A percentile compares a stretch with the other conserved stretches of the same genome.
These are phyloP conservation scores for Nannizziopsis arthrosporioides DNA, from an alignment of 2,329 filamentous ascomycete species.

Conservation along the genomic window DNA sequence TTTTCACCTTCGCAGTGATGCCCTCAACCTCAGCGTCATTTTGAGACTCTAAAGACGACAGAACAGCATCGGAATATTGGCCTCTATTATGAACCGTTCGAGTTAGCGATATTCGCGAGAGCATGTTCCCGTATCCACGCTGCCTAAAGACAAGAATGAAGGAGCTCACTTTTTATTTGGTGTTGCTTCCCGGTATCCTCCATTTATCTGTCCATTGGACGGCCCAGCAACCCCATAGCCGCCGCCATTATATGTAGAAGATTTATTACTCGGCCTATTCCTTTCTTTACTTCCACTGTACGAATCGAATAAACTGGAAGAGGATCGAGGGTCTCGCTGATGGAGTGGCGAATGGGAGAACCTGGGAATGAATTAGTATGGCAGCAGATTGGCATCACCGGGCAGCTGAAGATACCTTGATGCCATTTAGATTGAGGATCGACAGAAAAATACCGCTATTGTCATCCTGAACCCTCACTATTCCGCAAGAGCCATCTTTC, in stretches of 20 bases:
- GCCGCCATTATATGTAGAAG: conserved; percentile 23
- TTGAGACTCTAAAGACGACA: conserved; percentile 90
- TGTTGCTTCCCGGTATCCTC: conserved; percentile 51
- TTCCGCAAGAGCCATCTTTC: neutral
- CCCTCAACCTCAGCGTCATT: conserved; percentile 83
- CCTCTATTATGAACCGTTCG: conserved; percentile 43
- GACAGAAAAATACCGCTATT: neutral
- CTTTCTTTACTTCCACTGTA: conserved; percentile 47
- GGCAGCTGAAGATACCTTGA: conserved; percentile 10
- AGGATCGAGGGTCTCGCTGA: conserved; percentile 54
- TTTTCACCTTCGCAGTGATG: conserved; percentile 79
- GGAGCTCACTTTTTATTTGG: conserved; percentile 52
- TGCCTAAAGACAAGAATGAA: neutral
- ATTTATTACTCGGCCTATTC: conserved; percentile 29
- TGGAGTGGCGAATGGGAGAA: conserved; percentile 58
- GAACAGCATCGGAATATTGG: conserved; percentile 82
- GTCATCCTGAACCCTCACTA: neutral
- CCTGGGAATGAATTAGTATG: conserved; percentile 30
- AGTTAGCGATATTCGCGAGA: neutral
- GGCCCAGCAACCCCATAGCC: conserved; percentile 19
- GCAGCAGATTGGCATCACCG: neutral
- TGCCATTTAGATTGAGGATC: conserved; percentile 11
- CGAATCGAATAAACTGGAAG: conserved; percentile 63
- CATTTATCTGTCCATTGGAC: conserved; percentile 13
- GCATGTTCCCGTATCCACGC: neutral